A percentile compares a stretch with the other conserved stretches of the same genome.
Conservation (phyloP, 179 eudicot genomes). For the Vitellaria paradoxa region DNA sequence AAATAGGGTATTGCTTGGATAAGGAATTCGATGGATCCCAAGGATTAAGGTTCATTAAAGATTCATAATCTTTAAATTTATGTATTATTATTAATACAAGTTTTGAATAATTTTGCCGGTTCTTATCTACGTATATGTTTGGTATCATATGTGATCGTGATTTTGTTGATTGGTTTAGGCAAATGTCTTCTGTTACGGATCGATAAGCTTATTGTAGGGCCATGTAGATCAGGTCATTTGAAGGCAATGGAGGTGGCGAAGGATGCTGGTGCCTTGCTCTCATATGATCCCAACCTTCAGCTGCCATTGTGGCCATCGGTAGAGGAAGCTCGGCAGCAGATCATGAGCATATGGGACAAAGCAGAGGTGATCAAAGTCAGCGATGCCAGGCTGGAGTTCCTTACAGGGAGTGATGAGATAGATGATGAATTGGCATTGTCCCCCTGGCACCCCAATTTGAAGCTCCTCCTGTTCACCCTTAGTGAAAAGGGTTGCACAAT, state of each 20-base stretch:
- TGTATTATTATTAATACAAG: too few relatives aligned
- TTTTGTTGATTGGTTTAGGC: conserved; percentile 42
- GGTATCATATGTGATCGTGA: too few relatives aligned
- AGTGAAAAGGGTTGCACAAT: conserved; percentile 82
- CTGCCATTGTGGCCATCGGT: conserved; percentile 86
- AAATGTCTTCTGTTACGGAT: conserved; percentile 80
- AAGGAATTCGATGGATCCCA: too few relatives aligned
- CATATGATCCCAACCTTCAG: conserved; percentile 91
- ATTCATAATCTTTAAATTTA: too few relatives aligned
- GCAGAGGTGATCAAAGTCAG: conserved; percentile 91
- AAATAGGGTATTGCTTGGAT: too few relatives aligned
- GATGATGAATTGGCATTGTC: conserved; percentile 70
- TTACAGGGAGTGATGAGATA: conserved; percentile 56
- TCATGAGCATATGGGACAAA: conserved; percentile 84
- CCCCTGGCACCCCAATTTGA: conserved; percentile 17
- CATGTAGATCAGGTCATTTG: conserved; percentile 43
- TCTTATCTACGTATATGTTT: too few relatives aligned
- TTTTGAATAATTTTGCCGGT: too few relatives aligned
- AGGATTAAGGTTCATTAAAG: too few relatives aligned
- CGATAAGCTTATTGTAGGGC: conserved; percentile 93
- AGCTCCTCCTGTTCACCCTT: conserved; percentile 76
- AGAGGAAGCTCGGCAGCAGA: conserved; percentile 63
- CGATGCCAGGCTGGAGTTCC: conserved; percentile 73
- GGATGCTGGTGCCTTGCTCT: too few relatives aligned
- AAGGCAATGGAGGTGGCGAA: too few relatives aligned